A percentile compares a stretch with the other conserved stretches of the same genome.
These are phyloP conservation scores for Blastobotrys ciferrii DNA, from an alignment of 1,139 yeast genomes.

Conservation along the genomic window DNA sequence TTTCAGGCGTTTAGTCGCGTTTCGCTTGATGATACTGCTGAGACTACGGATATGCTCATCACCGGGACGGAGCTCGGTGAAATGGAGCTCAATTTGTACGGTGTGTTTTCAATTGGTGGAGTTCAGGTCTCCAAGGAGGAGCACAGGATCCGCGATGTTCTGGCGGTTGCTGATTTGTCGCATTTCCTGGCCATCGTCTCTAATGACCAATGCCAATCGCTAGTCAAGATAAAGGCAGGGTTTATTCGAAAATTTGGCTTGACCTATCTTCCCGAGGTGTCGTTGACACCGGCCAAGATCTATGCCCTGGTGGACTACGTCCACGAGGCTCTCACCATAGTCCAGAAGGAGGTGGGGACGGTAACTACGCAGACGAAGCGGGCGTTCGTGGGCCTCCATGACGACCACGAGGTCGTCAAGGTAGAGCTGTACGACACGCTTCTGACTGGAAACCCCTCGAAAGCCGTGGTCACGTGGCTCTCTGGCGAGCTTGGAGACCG, in stretches of 20 bases:
- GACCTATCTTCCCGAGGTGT: constrained; percentile 33
- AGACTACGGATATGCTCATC: constrained; percentile 21
- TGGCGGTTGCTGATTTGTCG: constrained; percentile 9
- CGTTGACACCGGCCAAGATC: constrained; percentile 34
- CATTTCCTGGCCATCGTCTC: constrained; percentile 10
- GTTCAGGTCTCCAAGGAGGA: constrained; percentile 12
- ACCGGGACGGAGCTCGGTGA: constrained; percentile 26
- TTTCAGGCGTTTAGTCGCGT: constrained; percentile 16
- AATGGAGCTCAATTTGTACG: constrained; percentile 28
- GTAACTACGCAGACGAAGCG: constrained; percentile 7
- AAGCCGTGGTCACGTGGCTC: constrained; percentile 49
- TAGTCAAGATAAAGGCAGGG: constrained; percentile 11
- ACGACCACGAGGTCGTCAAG: constrained; percentile 8
- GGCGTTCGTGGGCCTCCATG: constrained; percentile 12
- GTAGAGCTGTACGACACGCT: constrained; percentile 48
- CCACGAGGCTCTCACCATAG: constrained; percentile 46
- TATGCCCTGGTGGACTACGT: constrained; percentile 40
- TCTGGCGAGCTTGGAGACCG: constrained; percentile 60
- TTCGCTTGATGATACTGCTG: constrained; percentile 20
- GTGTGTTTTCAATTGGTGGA: constrained; percentile 29
- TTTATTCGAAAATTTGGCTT: constrained; percentile 28
- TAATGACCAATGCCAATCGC: neutral
- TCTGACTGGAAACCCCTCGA: constrained; percentile 57
- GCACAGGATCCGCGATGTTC: constrained; percentile 1
- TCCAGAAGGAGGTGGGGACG: constrained; percentile 33